Percentiles rank a stretch among this genome's conserved stretches.
phyloP scores from a whole-genome alignment of 2,329 filamentous ascomycete genomes.

The Fusarium sp. region DNA sequence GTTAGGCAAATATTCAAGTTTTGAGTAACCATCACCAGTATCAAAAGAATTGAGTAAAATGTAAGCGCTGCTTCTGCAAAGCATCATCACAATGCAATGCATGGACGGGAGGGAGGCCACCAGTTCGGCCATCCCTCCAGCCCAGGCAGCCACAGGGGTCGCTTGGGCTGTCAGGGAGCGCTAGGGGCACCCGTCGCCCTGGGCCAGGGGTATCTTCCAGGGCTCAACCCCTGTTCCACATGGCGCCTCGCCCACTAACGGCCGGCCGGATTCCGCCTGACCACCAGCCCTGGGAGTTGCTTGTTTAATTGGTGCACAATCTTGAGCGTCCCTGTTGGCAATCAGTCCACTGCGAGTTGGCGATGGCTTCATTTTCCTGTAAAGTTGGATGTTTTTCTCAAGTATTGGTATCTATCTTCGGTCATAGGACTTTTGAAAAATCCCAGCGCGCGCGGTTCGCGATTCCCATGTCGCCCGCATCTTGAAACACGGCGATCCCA shows the following conservation, averaged over 20 bases:
- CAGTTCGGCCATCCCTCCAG: background rate
- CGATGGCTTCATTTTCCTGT: constrained; percentile 43
- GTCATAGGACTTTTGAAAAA: background rate
- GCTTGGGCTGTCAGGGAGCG: constrained; percentile 21
- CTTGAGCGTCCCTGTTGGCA: constrained; percentile 6
- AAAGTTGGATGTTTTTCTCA: constrained; percentile 37
- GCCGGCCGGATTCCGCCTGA: constrained; percentile 8
- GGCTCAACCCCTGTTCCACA: constrained; percentile 34
- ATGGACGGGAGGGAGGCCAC: background rate
- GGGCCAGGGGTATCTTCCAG: constrained; percentile 27
- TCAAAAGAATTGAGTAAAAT: background rate
- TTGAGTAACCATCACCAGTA: background rate
- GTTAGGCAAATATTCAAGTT: background rate
- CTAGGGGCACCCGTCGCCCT: constrained; percentile 33
- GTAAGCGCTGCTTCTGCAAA: background rate
- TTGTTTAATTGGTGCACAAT: constrained; percentile 11
- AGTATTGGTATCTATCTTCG: constrained; percentile 13
- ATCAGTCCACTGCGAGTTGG: constrained; percentile 42
- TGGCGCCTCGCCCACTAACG: constrained; percentile 29
- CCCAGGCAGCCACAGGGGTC: background rate
- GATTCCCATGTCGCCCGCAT: background rate
- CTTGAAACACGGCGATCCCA: constrained; percentile 24
- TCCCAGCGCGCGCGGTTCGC: background rate
- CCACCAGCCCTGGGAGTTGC: background rate
- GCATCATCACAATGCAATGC: background rate